Evolutionary conservation across 1,284 basidiomycete genomes (phyloP), one percentile per base, ranked within the genome.

Genomic region (Agroathelia rolfsii): DNA sequence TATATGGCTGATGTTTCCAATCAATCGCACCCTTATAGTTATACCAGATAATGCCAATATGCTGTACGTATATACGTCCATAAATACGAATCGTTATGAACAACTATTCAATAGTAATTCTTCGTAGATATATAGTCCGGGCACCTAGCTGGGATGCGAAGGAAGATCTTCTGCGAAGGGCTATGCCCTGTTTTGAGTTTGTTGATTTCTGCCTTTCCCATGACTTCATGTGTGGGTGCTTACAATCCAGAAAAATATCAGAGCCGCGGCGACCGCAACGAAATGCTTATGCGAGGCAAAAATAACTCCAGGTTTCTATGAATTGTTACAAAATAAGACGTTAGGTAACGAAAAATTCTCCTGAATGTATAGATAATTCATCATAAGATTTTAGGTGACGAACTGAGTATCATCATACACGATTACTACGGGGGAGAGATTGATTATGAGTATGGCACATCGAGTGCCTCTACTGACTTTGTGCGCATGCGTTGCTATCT

Each of bases 41-140:
- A 87, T 89, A 35, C 86, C 85, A 1, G 83, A 83, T 45, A 74
- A 81, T 41, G 66, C 81, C 3, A 72, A 71, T 41, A 70, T 85
- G 61, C 53, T 62, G 71, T 71, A 41, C 27, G 62, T 49, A 8
- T 12, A 12, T 27, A 9, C 24, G n/a, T n/a, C n/a, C n/a, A n/a
- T n/a, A n/a, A n/a, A n/a, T n/a, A n/a, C n/a, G n/a, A n/a, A n/a
- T n/a, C n/a, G n/a, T n/a, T n/a, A n/a, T n/a, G n/a, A n/a, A n/a
- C n/a, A n/a, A n/a, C n/a, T n/a, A n/a, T n/a, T n/a, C n/a, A n/a
- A n/a, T n/a, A n/a, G n/a, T n/a, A n/a, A n/a, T n/a, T n/a, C n/a
- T n/a, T n/a, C n/a, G n/a, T n/a, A n/a, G n/a, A 2, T 81, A 74
- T 67, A 57, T 72, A 30, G 67, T 76, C 10, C 70, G 86, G 15